Evolutionary conservation across 495 filamentous ascomycete genomes (phyloP), one percentile per base, ranked within the genome.

Genomic region (Penicillium diatomitis): DNA sequence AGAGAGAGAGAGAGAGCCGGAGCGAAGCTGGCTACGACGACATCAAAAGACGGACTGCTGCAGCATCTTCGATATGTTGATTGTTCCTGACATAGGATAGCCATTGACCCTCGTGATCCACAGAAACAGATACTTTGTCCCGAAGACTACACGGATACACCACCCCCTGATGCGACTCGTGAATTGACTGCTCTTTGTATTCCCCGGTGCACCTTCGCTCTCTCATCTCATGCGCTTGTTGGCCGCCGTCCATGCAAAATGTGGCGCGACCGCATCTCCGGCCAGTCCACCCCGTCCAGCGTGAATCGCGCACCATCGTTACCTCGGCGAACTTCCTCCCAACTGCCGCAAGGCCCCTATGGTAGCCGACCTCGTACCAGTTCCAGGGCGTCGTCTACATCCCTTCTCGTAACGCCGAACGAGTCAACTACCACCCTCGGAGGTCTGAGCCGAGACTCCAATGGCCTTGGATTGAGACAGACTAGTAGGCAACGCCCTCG

Each of bases 191-290:
- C 20, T 20, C 20, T 20, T 20, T 20, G 20, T 20, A 20, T 20
- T 20, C 20, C 20, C 20, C 20, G 20, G 20, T 20, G 20, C 20
- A 20, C 20, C 20, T 20, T 20, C 20, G 20, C 20, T 20, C 20
- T 20, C 20, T 20, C 20, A 40, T 20, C 38, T 31, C 51, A 54
- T 54, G 51, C 47, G 10, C 43, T 31, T 44, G 33, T 42, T 35
- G 38, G 10, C n/a, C 32, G 8, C 29, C 34, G 37, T 20, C 20
- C 20, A 37, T 50, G 41, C 53, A 69, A 28, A 29, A 94, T 94
- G 89, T 92, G 87, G 86, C 82, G 90, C 55, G 88, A 95, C 75
- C 83, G 88, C 58, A 82, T 91, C 51, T 83, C 85, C 46, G 83
- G 80, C 58, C 83, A 86, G 64, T 80, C 84, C 43, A 78, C 76